A percentile compares a stretch with the other conserved stretches of the same genome.
phyloP scores from a whole-genome alignment of 2,329 filamentous ascomycete species.

The Niveomyces coronatus region DNA sequence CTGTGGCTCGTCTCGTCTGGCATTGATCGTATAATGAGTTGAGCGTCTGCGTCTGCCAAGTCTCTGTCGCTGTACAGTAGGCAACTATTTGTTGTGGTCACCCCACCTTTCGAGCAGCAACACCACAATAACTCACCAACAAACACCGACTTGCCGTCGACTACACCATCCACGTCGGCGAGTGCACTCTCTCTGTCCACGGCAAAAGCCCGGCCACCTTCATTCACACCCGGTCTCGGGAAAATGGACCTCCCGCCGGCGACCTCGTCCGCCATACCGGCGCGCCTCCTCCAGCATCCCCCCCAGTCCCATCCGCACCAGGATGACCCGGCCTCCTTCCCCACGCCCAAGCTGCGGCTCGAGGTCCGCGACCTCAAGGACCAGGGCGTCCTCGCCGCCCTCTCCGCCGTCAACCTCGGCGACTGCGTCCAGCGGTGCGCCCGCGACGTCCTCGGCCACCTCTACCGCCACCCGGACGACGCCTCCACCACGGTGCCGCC shows the following conservation, averaged over 20 bases:
- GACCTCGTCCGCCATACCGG: slow-evolving; percentile 7
- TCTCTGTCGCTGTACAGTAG: too few species aligned
- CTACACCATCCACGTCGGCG: too few species aligned
- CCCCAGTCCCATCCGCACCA: not conserved
- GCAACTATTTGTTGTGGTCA: too few species aligned
- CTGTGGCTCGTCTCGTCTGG: too few species aligned
- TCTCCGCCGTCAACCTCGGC: slow-evolving; percentile 52
- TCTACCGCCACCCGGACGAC: slow-evolving; percentile 50
- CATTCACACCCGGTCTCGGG: too few species aligned
- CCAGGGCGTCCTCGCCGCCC: slow-evolving; percentile 55
- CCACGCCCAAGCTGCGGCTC: slow-evolving; percentile 46
- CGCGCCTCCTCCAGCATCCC: slow-evolving; percentile 1
- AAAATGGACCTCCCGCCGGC: not conserved
- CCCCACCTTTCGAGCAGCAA: too few species aligned
- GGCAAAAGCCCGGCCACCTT: too few species aligned
- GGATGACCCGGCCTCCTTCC: slow-evolving; percentile 19
- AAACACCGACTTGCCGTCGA: too few species aligned
- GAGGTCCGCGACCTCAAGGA: slow-evolving; percentile 48
- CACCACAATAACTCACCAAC: too few species aligned
- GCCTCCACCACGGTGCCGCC: slow-evolving; percentile 36
- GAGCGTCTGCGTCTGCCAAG: too few species aligned
- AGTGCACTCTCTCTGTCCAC: too few species aligned
- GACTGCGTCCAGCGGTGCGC: slow-evolving; percentile 53
- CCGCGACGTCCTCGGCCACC: slow-evolving; percentile 55
- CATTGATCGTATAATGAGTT: too few species aligned